A percentile compares a stretch with the other conserved stretches of the same genome.
phyloP scores from a whole-genome alignment of 805 yeast species.

The Myxozyma monticola region DNA sequence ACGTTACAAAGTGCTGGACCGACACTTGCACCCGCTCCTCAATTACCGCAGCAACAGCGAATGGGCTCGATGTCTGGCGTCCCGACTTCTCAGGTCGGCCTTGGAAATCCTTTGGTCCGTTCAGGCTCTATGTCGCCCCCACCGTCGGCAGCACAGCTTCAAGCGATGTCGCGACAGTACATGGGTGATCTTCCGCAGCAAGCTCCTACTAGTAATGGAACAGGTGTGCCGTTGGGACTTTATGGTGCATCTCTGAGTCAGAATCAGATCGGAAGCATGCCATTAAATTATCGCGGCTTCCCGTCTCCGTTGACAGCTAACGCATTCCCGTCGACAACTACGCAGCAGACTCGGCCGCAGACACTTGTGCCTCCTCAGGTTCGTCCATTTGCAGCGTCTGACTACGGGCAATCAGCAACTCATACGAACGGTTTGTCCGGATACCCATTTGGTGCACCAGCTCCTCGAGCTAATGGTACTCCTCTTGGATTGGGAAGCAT shows the following conservation, averaged over 20 bases:
- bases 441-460: conserved; percentile 12
- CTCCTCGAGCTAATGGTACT: conserved; percentile 3
- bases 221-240: too few species aligned
- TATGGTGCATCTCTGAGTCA: too few species aligned
- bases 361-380: conserved; percentile 1
- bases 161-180: too few species aligned
- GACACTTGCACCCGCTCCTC: conserved; percentile 2
- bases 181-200: not conserved
- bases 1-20: too few species aligned
- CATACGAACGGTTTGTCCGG: conserved; percentile 2
- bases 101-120: too few species aligned
- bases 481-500: conserved; percentile 7
- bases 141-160: too few species aligned
- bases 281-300: conserved; percentile 13
- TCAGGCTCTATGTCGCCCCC: too few species aligned
- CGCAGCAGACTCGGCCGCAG: conserved; percentile 6
- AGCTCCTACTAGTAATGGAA: not conserved
- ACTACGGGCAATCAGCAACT: conserved; percentile 4
- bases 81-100: too few species aligned
- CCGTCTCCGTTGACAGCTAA: conserved; percentile 15
- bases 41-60: too few species aligned
- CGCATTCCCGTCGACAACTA: conserved; percentile 4
- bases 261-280: too few species aligned
- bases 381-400: conserved; percentile 8
- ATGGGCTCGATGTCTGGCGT: too few species aligned